Conservation (phyloP, 2,329 filamentous ascomycete genomes). For the Fusarium cicatricum region DNA sequence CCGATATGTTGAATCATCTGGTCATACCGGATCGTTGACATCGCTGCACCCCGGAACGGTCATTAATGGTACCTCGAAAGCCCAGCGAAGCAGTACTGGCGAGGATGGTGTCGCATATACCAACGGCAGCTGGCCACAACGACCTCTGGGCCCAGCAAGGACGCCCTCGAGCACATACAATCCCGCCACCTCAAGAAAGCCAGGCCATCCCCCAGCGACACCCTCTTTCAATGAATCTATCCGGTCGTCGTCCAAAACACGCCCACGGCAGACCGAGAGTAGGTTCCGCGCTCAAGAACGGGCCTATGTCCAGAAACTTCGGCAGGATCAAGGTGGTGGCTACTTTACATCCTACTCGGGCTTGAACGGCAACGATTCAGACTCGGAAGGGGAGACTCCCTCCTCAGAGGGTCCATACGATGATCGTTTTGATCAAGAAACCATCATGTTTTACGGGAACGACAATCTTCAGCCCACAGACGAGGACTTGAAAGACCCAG, state of each 20-base stretch:
- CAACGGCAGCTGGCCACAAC: slow-evolving; percentile 61
- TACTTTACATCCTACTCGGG: slow-evolving; percentile 76
- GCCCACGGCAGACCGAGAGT: slow-evolving; percentile 56
- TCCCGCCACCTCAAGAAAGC: slow-evolving; percentile 67
- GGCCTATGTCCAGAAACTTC: slow-evolving; percentile 91
- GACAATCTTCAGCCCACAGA: slow-evolving; percentile 88
- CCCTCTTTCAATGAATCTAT: slow-evolving; percentile 55
- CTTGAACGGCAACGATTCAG: slow-evolving; percentile 76
- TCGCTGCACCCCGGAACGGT: slow-evolving; percentile 52
- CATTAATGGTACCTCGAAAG: slow-evolving; percentile 53
- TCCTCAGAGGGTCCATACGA: slow-evolving; percentile 85
- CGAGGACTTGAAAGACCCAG: slow-evolving; percentile 88
- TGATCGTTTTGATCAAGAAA: slow-evolving; percentile 89
- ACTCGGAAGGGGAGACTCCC: slow-evolving; percentile 90
- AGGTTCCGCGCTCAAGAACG: slow-evolving; percentile 75
- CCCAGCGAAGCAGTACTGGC: slow-evolving; percentile 49
- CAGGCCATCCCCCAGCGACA: slow-evolving; percentile 50
- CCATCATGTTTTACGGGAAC: slow-evolving; percentile 90
- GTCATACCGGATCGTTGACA: slow-evolving; percentile 52
- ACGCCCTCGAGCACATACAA: slow-evolving; percentile 85
- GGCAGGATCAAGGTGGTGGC: slow-evolving; percentile 71
- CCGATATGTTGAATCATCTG: slow-evolving; percentile 53
- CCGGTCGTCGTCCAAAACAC: slow-evolving; percentile 62
- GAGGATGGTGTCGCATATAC: slow-evolving; percentile 42
- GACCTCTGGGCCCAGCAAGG: slow-evolving; percentile 73